Base-by-base conservation (phyloP, 805 yeast species). In the Saccharomycopsis sp. region DNA sequence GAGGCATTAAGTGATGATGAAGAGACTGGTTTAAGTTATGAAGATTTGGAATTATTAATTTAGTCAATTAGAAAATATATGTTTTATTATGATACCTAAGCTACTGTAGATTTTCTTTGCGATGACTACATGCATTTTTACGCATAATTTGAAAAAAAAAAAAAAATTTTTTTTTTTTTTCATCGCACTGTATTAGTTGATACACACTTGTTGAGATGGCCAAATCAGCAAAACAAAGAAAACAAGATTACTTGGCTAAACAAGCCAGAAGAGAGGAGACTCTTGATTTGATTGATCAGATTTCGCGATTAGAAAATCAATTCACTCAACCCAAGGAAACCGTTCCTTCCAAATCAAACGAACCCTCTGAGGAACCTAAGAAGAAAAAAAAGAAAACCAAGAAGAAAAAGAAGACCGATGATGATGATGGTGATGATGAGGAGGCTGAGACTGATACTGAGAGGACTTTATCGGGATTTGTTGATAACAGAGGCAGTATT, bases 401-500 rank as follows among this genome's bases (percentile, higher is more conserved):
- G 67, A 64, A 40, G 56, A 53, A 32, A 43, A 44, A 29, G 21
- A 37, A 27, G n/a, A 49, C 41, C 14, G 41, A 33, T 8, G 56
- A 37, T 4, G 50, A 45, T 14, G 51, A 43, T 19, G 52, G 47
- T 23, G 55, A 40, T 9, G 17, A 13, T 23, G 40, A 41, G 4
- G 16, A 34, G 1, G n/a, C 24, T 20, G 24, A 13, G 6, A 7
- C 9, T 21, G 22, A 11, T 21, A 59, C 54, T 24, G 55, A 53
- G 20, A 6, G 19, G 44, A 14, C 37, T n/a, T 13, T 14, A 27
- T 70, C 77, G 3, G 60, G 74, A 0, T 85, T 86, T 53, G 71
- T 84, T 11, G 96, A 86, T 59, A 70, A 79, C 57, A 68, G 95
- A 51, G 88, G 90, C 0, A 62, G 71, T 2, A 71, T 72, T 44